These are phyloP conservation scores for Cyberlindnera sargentensis DNA, from an alignment of 805 yeast species.

Conservation along the genomic window DNA sequence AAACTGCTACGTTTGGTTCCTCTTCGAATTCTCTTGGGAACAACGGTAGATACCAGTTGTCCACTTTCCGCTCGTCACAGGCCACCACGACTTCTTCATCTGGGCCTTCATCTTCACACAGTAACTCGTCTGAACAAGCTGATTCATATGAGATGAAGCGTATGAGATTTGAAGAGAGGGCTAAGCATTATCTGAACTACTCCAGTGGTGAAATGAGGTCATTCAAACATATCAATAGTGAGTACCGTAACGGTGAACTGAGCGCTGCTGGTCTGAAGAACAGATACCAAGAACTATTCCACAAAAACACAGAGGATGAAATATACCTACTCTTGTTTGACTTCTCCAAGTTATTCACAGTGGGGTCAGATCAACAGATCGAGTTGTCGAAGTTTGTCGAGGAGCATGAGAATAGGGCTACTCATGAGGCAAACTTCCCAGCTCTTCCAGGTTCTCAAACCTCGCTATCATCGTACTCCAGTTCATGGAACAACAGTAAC, in stretches of 20 bases:
- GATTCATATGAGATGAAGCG: conserved; percentile 40
- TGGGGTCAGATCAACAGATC: conserved; percentile 36
- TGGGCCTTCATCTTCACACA: conserved; percentile 7
- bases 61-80: conserved; percentile 39
- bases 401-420: conserved; percentile 20
- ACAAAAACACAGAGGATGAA: conserved; percentile 35
- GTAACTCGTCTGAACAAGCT: conserved; percentile 21
- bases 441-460: conserved; percentile 30
- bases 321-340: conserved; percentile 52
- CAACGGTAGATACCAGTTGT: conserved; percentile 39
- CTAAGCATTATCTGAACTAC: conserved; percentile 67
- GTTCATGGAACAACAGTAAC: conserved; percentile 5
- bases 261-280: conserved; percentile 41
- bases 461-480: conserved; percentile 15
- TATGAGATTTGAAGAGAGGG: conserved; percentile 73
- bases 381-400: conserved; percentile 27
- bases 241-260: conserved; percentile 39
- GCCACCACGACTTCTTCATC: neutral
- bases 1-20: conserved; percentile 23
- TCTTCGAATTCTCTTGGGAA: neutral
- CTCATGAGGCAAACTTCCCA: conserved; percentile 41
- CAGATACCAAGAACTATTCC: conserved; percentile 44
- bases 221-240: conserved; percentile 43
- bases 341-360: conserved; percentile 48
- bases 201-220: conserved; percentile 36